Evolutionary conservation across 305 asterid genomes (phyloP).

Genomic region (Solanum hybrid): DNA sequence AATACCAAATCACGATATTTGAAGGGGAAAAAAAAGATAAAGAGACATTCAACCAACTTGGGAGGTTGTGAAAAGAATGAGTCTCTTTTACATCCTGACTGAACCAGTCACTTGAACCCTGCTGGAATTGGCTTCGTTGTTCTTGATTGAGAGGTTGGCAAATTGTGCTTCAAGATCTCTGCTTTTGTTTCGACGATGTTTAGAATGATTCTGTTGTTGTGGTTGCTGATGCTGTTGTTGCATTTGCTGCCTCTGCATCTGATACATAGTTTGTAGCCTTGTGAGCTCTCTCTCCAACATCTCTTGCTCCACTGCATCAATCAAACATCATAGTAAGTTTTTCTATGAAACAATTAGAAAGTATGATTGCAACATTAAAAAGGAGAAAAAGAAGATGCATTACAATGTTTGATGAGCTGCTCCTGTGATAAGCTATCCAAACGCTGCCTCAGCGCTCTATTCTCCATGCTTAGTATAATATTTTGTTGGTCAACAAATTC

Average conservation of each 20-base stretch:
- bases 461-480: constrained; percentile 66
- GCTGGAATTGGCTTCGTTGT: constrained; percentile 28
- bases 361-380: neutral
- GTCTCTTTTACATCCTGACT: constrained; percentile 16
- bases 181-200: constrained; percentile 43
- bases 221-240: constrained; percentile 35
- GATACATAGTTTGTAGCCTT: constrained; percentile 52
- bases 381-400: neutral
- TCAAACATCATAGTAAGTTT: constrained; percentile 3
- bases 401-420: constrained; percentile 72
- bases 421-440: constrained; percentile 67
- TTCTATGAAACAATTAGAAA: neutral
- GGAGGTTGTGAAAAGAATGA: neutral
- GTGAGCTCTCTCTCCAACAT: constrained; percentile 70
- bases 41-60: neutral
- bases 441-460: constrained; percentile 70
- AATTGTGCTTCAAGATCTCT: constrained; percentile 33
- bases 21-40: neutral
- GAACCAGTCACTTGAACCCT: constrained; percentile 18
- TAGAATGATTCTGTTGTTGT: constrained; percentile 20
- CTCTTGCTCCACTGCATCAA: constrained; percentile 63
- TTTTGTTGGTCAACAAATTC: constrained; percentile 81
- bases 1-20: neutral
- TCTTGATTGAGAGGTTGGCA: constrained; percentile 19
- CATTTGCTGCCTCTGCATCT: constrained; percentile 46